phyloP scores from a whole-genome alignment of 306 rosid species.

The Erythrophleum fordii region DNA sequence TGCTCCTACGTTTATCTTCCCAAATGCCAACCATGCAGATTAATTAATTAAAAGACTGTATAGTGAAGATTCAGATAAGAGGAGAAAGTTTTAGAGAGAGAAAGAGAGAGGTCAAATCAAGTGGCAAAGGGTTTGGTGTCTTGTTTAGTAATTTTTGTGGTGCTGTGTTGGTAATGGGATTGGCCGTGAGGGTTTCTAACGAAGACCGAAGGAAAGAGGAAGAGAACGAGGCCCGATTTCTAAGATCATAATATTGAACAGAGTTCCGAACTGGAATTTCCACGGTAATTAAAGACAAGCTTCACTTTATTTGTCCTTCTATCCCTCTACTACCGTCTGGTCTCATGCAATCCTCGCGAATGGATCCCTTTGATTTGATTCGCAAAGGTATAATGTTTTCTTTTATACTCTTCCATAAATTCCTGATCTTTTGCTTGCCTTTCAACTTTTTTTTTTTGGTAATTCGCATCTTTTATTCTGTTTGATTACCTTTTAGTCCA shows the following conservation, averaged over 20 bases:
- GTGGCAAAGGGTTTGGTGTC: constrained; percentile 66
- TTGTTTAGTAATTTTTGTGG: constrained; percentile 43
- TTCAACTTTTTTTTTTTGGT: background rate
- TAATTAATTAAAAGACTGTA: constrained; percentile 2
- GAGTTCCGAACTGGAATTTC: constrained; percentile 37
- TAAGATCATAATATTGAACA: constrained; percentile 34
- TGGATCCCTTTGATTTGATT: constrained; percentile 75
- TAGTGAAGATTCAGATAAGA: background rate
- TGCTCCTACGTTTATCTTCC: constrained; percentile 1
- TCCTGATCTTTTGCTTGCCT: constrained; percentile 44
- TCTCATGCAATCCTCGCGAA: constrained; percentile 36
- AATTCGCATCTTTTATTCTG: constrained; percentile 4
- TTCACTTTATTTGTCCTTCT: constrained; percentile 11
- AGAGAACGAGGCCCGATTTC: constrained; percentile 26
- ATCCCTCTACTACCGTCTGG: constrained; percentile 2
- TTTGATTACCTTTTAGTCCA: background rate
- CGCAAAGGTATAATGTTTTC: constrained; percentile 57
- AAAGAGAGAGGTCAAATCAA: constrained; percentile 64
- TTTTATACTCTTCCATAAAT: background rate
- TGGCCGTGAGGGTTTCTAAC: constrained; percentile 57
- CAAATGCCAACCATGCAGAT: constrained; percentile 32
- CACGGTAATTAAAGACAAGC: constrained; percentile 8
- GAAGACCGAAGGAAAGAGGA: background rate
- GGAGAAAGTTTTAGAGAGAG: constrained; percentile 22
- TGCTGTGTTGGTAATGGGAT: constrained; percentile 49